Evolutionary conservation across 768 basidiomycete genomes (phyloP).

Genomic region (Mycena kentingensis): DNA sequence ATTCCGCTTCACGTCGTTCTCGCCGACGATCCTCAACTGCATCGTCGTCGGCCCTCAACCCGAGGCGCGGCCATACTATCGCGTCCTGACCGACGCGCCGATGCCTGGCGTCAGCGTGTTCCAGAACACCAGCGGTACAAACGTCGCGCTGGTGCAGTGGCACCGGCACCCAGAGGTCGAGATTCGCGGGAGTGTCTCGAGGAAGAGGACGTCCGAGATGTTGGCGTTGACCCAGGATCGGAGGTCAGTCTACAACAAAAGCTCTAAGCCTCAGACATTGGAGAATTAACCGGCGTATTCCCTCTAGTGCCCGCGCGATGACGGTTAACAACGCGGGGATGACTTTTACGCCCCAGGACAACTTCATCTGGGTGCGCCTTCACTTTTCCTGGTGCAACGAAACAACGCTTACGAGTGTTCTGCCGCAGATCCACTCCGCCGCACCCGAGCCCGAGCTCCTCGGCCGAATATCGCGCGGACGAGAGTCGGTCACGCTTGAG

Average conservation of each 20-base stretch:
- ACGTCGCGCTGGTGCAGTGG: constrained; percentile 46
- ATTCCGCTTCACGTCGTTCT: constrained; percentile 20
- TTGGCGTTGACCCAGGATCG: constrained; percentile 39
- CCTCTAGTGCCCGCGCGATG: constrained; percentile 12
- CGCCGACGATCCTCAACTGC: constrained; percentile 38
- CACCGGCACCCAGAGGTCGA: constrained; percentile 37
- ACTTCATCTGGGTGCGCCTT: constrained; percentile 17
- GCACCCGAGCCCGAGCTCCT: constrained; percentile 30
- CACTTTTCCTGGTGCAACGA: not conserved
- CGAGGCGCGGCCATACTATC: constrained; percentile 40
- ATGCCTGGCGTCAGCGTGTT: constrained; percentile 39
- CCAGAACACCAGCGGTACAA: constrained; percentile 38
- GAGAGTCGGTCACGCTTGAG: constrained; percentile 42
- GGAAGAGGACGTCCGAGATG: constrained; percentile 43
- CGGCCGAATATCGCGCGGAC: constrained; percentile 37
- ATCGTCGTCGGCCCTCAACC: constrained; percentile 38
- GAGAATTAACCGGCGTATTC: not conserved
- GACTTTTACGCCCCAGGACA: constrained; percentile 16
- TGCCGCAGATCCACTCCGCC: constrained; percentile 6
- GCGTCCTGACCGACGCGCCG: constrained; percentile 37
- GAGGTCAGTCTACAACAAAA: constrained; percentile 32
- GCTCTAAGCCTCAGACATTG: not conserved
- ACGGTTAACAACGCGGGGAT: constrained; percentile 3
- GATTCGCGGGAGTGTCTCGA: constrained; percentile 32
- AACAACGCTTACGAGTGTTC: not conserved